Base-by-base conservation (phyloP, 306 rosid genomes). In the Begonia masoniana region DNA sequence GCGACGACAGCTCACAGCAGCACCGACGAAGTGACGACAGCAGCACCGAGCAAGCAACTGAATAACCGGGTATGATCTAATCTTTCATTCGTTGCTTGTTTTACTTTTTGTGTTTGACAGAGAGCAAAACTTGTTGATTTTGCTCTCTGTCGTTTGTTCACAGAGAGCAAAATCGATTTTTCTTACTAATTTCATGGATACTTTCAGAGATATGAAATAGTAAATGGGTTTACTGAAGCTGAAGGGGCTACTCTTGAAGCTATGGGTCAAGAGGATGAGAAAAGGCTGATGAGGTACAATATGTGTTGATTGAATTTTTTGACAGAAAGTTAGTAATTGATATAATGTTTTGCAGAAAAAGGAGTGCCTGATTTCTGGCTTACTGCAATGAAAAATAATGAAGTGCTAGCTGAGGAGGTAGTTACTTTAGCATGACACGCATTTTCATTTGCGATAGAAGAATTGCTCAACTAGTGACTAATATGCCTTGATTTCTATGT, bases 341-440 rank as follows among this genome's bases (percentile, higher is more conserved):
- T 24, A 23, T 4, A 10, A 50, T 67, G 9, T 64, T 56, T 61
- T 71, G 71, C 69, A 88, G 97, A 79, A 57, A 79, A 82, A 59
- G 95, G 97, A 24, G 95, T 88, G 12, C 93, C 95, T 24, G 86
- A 70, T 15, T 88, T 88, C 66, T 88, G 95, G 97, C 95, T 88
- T 21, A 73, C 62, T 63, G 97, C 97, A 36, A 73, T 88, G 86
- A 84, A 88, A 63, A 88, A 88, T 46, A 88, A 88, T 47, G 93
- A 88, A 49, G 88, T 88, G 48, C 78, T 84, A 17, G 81, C 93
- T 3, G 95, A 88, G 54, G 95, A 88, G 97, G 97, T 88, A 52
- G 82, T 59, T 10, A 10, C 8, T 49, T 59, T 54, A 26, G 36
- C 36, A n/a, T 26, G 3, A 26, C 36, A 26, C 3, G 31, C 7